Conservation (phyloP, 129 eudicot species). For the Ambrosia trifida region DNA sequence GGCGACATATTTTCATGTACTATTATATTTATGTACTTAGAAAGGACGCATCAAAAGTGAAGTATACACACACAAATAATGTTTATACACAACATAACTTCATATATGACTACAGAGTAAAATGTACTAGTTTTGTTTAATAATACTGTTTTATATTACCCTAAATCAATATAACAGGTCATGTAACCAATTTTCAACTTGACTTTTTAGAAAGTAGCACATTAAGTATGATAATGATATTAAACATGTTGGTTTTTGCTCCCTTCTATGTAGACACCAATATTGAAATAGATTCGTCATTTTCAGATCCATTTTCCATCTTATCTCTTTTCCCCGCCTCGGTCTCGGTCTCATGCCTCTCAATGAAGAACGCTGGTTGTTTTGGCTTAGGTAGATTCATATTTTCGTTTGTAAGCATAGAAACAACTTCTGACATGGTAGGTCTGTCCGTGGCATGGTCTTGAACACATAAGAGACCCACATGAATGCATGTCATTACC, state of each 20-base stretch:
- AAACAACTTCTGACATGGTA: slow-evolving; percentile 29
- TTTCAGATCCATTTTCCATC: slow-evolving; percentile 25
- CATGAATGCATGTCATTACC: slow-evolving; percentile 41
- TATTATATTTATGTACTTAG: no score
- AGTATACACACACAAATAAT: no score
- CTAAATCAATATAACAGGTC: background rate
- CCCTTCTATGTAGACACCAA: slow-evolving; percentile 32
- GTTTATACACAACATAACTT: background rate
- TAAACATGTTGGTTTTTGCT: background rate
- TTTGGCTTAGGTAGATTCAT: slow-evolving; percentile 43
- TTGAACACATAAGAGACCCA: slow-evolving; percentile 41
- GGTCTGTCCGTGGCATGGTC: slow-evolving; percentile 29
- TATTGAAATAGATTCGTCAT: slow-evolving; percentile 42
- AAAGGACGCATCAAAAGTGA: no score
- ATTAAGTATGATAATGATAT: background rate
- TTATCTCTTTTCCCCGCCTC: background rate
- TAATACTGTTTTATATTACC: background rate
- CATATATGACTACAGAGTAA: background rate
- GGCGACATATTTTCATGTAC: no score
- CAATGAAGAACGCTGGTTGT: slow-evolving; percentile 45
- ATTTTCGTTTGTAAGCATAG: slow-evolving; percentile 37
- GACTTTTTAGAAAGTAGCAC: background rate
- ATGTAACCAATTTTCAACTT: background rate
- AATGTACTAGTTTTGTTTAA: background rate
- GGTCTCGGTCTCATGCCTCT: background rate